Evolutionary conservation across 441 rosid species (phyloP), one percentile per base, ranked within the genome.

Genomic region (Populus hybrid): DNA sequence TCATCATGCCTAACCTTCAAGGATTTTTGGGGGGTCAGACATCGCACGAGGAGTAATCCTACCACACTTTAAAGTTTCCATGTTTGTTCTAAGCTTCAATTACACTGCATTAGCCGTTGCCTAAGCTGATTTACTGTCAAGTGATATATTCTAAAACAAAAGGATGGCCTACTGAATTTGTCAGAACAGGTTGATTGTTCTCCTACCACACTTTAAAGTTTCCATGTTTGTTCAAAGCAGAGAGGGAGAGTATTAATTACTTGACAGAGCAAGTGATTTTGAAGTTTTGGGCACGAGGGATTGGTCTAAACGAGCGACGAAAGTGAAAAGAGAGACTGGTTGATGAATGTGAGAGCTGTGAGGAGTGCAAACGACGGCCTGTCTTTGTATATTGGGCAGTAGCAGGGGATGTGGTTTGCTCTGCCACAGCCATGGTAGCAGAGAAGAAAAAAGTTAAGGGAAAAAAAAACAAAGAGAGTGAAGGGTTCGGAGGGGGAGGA

Each of bases 251-350:
- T 35, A 6, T 21, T 78, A 90, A 94, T 88, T 79, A 95, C 99
- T 91, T 86, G 36, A 92, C 88, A 71, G 98, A 95, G 90, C 99
- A 92, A 75, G 91, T 85, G 75, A 93, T 86, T 14, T 36, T 81
- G 79, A 85, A 68, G 71, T 36, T 80, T 59, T 76, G 75, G 75
- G 87, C 42, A 23, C 82, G 87, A 67, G 79, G 81, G 16, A 75
- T 72, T 4, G 90, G 86, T 18, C 88, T 85, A 74, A 86, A 83
- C 19, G 86, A 82, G 40, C 81, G 88, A 40, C 88, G 91, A 76
- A 82, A 84, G 64, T 67, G 76, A 67, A 79, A 71, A n/a, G 88
- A 84, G 70, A 87, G 78, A 78, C 84, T 89, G 73, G 86, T 82
- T 24, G 93, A 81, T 4, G 92, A 87, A 74, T 83, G 86, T 1